Evolutionary conservation across 2,329 filamentous ascomycete species (phyloP).

Genomic region (Coniochaeta prunicola): DNA sequence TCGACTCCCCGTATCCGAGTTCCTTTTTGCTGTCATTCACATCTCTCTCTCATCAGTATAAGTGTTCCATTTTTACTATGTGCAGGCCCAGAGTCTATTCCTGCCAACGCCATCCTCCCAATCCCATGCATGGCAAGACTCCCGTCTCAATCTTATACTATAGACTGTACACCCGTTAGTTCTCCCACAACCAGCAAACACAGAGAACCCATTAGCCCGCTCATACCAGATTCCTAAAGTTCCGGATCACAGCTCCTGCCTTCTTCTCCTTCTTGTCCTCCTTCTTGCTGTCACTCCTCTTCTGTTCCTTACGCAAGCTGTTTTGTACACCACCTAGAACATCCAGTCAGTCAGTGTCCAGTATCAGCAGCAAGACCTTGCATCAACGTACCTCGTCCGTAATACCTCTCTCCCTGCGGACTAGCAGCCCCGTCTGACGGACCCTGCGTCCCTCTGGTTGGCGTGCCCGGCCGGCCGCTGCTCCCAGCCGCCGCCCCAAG

Average conservation of each 20-base stretch:
- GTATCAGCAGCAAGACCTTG: conserved; percentile 19
- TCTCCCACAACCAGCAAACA: neutral
- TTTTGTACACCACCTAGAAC: conserved; percentile 39
- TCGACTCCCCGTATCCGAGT: neutral
- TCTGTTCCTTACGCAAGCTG: conserved; percentile 38
- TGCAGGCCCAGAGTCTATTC: too few species aligned
- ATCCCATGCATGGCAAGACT: too few species aligned
- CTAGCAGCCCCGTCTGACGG: conserved; percentile 21
- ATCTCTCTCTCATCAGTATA: neutral
- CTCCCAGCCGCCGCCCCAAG: conserved; percentile 14
- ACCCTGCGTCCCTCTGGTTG: conserved; percentile 25
- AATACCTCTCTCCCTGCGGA: conserved; percentile 28
- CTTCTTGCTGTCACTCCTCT: conserved; percentile 35
- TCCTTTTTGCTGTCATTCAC: neutral
- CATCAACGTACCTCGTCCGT: conserved; percentile 23
- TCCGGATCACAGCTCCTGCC: neutral
- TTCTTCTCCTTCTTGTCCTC: conserved; percentile 30
- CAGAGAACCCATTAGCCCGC: neutral
- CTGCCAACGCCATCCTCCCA: too few species aligned
- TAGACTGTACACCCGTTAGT: neutral
- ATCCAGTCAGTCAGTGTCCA: conserved; percentile 11
- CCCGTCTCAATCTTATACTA: neutral
- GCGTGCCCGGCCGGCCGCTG: conserved; percentile 22
- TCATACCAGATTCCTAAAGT: conserved; percentile 1
- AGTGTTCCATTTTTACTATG: too few species aligned